Evolutionary conservation across 805 yeast species (phyloP).

Genomic region (Metschnikowia hibisci): DNA sequence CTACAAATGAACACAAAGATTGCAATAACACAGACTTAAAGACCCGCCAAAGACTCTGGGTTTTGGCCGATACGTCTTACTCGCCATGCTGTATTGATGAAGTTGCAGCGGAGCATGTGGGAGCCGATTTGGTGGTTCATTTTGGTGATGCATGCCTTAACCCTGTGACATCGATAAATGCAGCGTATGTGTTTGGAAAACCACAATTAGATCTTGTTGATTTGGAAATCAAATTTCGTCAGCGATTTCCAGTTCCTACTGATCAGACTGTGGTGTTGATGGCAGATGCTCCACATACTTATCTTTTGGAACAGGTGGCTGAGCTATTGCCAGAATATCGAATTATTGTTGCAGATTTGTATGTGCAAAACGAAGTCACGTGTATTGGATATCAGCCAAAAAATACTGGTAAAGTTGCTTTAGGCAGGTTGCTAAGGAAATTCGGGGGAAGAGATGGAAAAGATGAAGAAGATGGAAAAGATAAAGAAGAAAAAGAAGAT

Average conservation of each 20-base stretch:
- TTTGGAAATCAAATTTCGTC: conserved; percentile 38
- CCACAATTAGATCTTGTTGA: conserved; percentile 48
- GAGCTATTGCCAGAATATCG: conserved; percentile 24
- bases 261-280: conserved; percentile 53
- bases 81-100: conserved; percentile 96
- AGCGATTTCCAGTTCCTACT: conserved; percentile 33
- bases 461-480: conserved; percentile 21
- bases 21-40: neutral
- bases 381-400: conserved; percentile 39
- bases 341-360: conserved; percentile 32
- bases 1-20: too few relatives aligned
- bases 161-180: conserved; percentile 67
- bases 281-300: conserved; percentile 70
- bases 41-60: conserved; percentile 52
- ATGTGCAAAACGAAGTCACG: conserved; percentile 27
- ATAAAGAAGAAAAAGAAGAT: conserved; percentile 19
- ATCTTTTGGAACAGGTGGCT: conserved; percentile 40
- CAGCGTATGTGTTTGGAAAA: conserved; percentile 75
- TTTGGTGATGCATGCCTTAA: conserved; percentile 94
- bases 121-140: conserved; percentile 81
- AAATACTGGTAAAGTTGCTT: conserved; percentile 3
- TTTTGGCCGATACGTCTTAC: conserved; percentile 93
- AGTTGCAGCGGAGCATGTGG: conserved; percentile 91
- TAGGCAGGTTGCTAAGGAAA: conserved; percentile 21
- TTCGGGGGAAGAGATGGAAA: too few relatives aligned